A percentile compares a stretch with the other conserved stretches of the same genome.
These are phyloP conservation scores for Termitomyces sp. DNA, from an alignment of 768 basidiomycete genomes.

Conservation along the genomic window DNA sequence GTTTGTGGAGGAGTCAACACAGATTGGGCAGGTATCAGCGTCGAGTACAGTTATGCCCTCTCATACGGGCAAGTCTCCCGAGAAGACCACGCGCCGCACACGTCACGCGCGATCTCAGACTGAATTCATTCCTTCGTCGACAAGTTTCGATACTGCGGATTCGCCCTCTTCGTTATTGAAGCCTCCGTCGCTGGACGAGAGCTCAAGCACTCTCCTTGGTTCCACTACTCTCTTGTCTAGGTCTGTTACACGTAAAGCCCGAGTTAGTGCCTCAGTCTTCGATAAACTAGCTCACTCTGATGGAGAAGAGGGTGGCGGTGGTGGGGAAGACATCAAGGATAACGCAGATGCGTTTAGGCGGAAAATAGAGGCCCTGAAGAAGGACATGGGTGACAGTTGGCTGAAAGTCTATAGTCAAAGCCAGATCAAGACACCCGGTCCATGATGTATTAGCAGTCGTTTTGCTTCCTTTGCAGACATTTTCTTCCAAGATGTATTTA, in stretches of 20 bases:
- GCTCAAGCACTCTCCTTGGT: slow-evolving; percentile 5
- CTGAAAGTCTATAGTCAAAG: slow-evolving; percentile 80
- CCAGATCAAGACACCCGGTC: slow-evolving; percentile 15
- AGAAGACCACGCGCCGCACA: slow-evolving; percentile 21
- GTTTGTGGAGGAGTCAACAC: slow-evolving; percentile 8
- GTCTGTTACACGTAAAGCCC: slow-evolving; percentile 42
- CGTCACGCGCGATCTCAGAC: slow-evolving; percentile 51
- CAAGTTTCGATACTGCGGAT: slow-evolving; percentile 10
- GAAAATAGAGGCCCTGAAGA: slow-evolving; percentile 75
- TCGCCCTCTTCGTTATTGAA: slow-evolving; percentile 7
- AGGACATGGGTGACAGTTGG: slow-evolving; percentile 90
- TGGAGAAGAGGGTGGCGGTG: slow-evolving; percentile 19
- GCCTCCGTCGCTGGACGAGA: slow-evolving; percentile 1
- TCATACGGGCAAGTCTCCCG: neutral
- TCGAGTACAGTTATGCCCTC: slow-evolving; percentile 1
- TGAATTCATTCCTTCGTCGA: slow-evolving; percentile 32
- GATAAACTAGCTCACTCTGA: slow-evolving; percentile 39
- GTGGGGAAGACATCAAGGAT: slow-evolving; percentile 29
- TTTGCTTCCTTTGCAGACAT: neutral
- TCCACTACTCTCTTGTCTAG: slow-evolving; percentile 31
- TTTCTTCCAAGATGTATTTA: neutral
- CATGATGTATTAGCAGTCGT: slow-evolving; percentile 2
- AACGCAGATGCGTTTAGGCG: slow-evolving; percentile 72
- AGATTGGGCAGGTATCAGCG: neutral
- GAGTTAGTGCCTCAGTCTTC: slow-evolving; percentile 59